Conservation (phyloP, 345 rosid species). For the Carallia pectinifolia region DNA sequence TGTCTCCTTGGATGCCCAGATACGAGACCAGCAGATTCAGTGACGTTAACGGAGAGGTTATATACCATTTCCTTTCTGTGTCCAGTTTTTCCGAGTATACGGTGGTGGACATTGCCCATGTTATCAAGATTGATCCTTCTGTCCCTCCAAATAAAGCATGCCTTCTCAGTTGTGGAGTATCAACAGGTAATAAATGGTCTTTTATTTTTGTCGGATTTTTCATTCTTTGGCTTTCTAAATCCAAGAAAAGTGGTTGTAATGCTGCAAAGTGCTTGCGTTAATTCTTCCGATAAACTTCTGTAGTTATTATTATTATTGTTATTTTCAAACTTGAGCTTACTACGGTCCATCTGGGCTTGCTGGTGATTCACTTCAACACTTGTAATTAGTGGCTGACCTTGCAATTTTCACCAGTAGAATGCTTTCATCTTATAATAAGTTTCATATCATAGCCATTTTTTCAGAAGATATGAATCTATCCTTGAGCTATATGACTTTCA, state of each 20-base stretch:
- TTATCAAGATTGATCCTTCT: slow-evolving; percentile 60
- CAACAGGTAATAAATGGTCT: slow-evolving; percentile 54
- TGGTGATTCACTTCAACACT: not conserved
- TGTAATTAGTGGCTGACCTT: not conserved
- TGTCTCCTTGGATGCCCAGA: slow-evolving; percentile 84
- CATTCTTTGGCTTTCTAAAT: not conserved
- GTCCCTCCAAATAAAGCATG: slow-evolving; percentile 73
- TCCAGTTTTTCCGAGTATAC: slow-evolving; percentile 81
- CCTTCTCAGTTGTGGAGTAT: slow-evolving; percentile 83
- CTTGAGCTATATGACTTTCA: not conserved
- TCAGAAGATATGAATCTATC: not conserved
- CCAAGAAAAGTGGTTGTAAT: not conserved
- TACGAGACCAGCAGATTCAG: slow-evolving; percentile 70
- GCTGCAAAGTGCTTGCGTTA: no score
- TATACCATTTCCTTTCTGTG: slow-evolving; percentile 68
- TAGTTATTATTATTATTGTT: not conserved
- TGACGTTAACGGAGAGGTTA: slow-evolving; percentile 58
- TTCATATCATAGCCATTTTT: no score
- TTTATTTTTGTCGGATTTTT: not conserved
- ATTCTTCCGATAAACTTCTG: not conserved
- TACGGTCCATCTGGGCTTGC: not conserved
- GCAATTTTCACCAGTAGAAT: not conserved
- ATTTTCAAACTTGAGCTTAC: not conserved
- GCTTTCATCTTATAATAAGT: not conserved
- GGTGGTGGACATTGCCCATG: slow-evolving; percentile 63